A percentile compares a stretch with the other conserved stretches of the same genome.
phyloP scores from a whole-genome alignment of 1,284 basidiomycete species.

The Uromyces viciae-fabae region DNA sequence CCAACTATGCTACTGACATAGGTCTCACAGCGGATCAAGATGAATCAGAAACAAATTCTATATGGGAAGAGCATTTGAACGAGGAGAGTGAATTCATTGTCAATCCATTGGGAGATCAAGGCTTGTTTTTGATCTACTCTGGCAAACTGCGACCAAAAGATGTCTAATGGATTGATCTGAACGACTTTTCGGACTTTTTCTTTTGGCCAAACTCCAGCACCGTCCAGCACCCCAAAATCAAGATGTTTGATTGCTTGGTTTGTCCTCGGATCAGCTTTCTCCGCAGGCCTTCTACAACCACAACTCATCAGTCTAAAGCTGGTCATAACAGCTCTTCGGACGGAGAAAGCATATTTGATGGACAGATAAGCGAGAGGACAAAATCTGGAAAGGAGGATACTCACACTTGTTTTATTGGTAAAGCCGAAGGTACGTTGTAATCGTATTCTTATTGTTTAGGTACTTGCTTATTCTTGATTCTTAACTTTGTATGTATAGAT shows the following conservation, averaged over 20 bases:
- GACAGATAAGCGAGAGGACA: conserved; percentile 51
- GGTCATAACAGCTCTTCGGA: conserved; percentile 19
- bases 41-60: conserved; percentile 44
- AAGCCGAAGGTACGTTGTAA: conserved; percentile 64
- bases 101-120: conserved; percentile 13
- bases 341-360: conserved; percentile 55
- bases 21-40: conserved; percentile 37
- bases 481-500: too few relatives aligned
- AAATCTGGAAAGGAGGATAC: conserved; percentile 86
- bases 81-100: conserved; percentile 32
- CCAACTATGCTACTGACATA: conserved; percentile 45
- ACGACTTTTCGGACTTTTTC: conserved; percentile 53
- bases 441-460: neutral
- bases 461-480: conserved; percentile 32
- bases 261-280: conserved; percentile 43
- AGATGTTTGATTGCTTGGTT: conserved; percentile 39
- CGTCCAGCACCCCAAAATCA: conserved; percentile 46
- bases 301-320: neutral
- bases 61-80: conserved; percentile 28
- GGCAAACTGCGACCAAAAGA: conserved; percentile 37
- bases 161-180: conserved; percentile 52
- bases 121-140: neutral
- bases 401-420: conserved; percentile 78
- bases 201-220: conserved; percentile 47
- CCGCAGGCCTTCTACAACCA: conserved; percentile 33